Percentiles rank a stretch among this genome's conserved stretches.
These are phyloP conservation scores for Trypanosomatidae sp. DNA, from an alignment of 208 protist species.

Conservation along the genomic window DNA sequence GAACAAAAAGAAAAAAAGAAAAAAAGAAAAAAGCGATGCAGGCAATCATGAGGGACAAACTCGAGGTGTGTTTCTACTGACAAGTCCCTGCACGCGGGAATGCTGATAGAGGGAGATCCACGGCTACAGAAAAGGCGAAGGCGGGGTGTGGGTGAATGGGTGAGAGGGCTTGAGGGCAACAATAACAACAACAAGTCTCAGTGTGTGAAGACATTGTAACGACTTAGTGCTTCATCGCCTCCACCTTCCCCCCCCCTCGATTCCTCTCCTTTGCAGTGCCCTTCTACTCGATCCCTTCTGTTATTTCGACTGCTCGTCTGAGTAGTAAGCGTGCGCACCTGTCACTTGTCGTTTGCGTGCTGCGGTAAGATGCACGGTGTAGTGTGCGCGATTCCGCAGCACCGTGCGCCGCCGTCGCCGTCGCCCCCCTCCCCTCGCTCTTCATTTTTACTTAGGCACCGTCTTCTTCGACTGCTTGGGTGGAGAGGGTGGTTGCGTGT, in stretches of 20 bases:
- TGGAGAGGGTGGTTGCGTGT: not conserved
- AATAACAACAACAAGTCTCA: too few relatives aligned
- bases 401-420: not conserved
- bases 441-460: not conserved
- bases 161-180: not conserved
- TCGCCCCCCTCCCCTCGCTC: not conserved
- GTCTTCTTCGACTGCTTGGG: not conserved
- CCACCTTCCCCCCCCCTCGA: not conserved
- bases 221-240: not conserved
- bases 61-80: not conserved
- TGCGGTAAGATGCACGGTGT: not conserved
- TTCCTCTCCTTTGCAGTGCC: not conserved
- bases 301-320: not conserved
- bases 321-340: not conserved
- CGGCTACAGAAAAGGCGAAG: not conserved
- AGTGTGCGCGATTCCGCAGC: not conserved
- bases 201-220: not conserved
- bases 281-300: not conserved
- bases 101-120: not conserved
- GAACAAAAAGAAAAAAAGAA: slow-evolving; percentile 3
- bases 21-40: slow-evolving; percentile 15
- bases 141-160: not conserved
- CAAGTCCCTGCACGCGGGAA: not conserved
- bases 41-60: slow-evolving; percentile 1
- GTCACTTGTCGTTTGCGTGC: not conserved